These are phyloP conservation scores for Phoma sp. DNA, from an alignment of 2,329 filamentous ascomycete genomes.

Conservation along the genomic window DNA sequence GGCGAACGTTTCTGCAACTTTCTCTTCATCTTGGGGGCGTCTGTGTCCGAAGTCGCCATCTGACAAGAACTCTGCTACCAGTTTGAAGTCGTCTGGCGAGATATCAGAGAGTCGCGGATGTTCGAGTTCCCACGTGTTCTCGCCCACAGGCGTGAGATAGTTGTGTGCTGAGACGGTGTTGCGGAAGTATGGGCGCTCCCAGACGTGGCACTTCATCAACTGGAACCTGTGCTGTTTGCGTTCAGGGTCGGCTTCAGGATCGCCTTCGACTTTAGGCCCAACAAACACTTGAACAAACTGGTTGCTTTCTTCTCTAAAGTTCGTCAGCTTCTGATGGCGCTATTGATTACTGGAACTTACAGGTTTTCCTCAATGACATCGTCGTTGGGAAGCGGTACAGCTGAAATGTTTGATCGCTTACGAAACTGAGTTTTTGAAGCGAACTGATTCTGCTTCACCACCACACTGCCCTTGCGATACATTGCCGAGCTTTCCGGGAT, in stretches of 20 bases:
- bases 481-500: neutral
- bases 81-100: conserved; percentile 28
- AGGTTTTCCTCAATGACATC: conserved; percentile 28
- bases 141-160: conserved; percentile 18
- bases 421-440: neutral
- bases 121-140: conserved; percentile 23
- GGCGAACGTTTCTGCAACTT: conserved; percentile 18
- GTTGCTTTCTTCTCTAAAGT: conserved; percentile 20
- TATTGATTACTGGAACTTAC: conserved; percentile 14
- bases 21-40: conserved; percentile 17
- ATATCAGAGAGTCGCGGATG: conserved; percentile 26
- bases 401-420: neutral
- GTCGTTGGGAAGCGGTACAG: conserved; percentile 3
- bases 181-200: conserved; percentile 25
- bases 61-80: conserved; percentile 33
- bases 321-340: neutral
- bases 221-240: conserved; percentile 9
- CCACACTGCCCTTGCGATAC: neutral
- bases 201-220: conserved; percentile 14
- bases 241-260: conserved; percentile 22
- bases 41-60: conserved; percentile 29
- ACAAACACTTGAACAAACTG: conserved; percentile 29
- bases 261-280: conserved; percentile 1
- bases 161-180: conserved; percentile 13
- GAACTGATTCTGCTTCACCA: neutral